Base-by-base conservation (phyloP, 306 rosid species). In the Begonia loranthoides region DNA sequence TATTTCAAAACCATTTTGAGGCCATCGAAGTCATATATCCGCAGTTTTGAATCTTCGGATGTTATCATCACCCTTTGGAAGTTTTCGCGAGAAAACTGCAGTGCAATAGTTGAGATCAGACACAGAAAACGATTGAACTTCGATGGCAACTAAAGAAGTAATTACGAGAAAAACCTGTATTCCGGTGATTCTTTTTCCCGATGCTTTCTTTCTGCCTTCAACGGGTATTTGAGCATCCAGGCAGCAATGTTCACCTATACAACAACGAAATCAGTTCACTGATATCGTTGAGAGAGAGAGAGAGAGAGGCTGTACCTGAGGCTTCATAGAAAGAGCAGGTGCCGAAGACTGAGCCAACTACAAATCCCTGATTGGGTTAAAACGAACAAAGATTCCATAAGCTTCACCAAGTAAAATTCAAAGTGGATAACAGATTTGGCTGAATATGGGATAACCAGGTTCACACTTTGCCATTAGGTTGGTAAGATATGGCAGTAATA, bases 31-130 rank as follows among this genome's bases (percentile, higher is more conserved):
- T 28, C 9, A 8, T 28, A 72, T 55, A 90, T 56, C 17, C 90
- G 73, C 45, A 90, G 63, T 76, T 78, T 90, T 3, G 87, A 82
- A 70, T 90, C 95, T 74, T 79, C 94, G 36, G 94, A 80, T 39
- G 95, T 66, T 63, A 90, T 68, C 90, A 90, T 64, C 46, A 82
- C 78, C 62, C 83, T 76, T 13, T 52, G 68, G 52, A 50, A 50
- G 36, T 68, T 70, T 48, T 78, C 82, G 55, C 58, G 67, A 41
- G 71, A 85, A 68, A 80, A 90, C 97, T 90, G 80, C 75, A 74
- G 55, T 15, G 21, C 33, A 54, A 57, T 59, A 17, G 36, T 12
- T 15, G 17, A 48, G 28, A 38, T 60, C 2, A 60, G 57, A 47
- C 57, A 51, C 3, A 9, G 28, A 19, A 15, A 13, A 11, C 7